Base-by-base conservation (phyloP, 2,329 filamentous ascomycete genomes). In the Diaporthe sp. region DNA sequence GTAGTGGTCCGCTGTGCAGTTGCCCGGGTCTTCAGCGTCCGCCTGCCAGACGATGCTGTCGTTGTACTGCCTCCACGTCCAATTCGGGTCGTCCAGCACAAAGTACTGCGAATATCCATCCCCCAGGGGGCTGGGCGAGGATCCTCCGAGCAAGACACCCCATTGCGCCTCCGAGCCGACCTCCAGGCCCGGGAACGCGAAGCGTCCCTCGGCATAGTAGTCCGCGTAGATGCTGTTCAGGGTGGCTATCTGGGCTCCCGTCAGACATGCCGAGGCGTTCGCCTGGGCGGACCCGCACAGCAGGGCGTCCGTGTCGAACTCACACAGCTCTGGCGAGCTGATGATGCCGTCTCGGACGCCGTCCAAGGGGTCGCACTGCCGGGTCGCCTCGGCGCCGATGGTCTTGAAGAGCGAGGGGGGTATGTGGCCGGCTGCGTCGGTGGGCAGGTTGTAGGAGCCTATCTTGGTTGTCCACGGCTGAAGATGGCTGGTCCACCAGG, bases 401-500 rank as follows among this genome's bases (percentile, higher is more conserved):
- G 82, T 75, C 0, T 82, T 75, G 78, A 89, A 87, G 25, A 86
- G 78, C 0, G 78, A 87, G 8, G 83, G 75, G 0, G 85, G 80
- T 51, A 90, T 86, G 76, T 87, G 85, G 61, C 84, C 81, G 6
- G 84, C 79, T 2, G 84, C 82, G 13, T 83, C 83, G 13, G 79
- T 81, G 1, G 86, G 87, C 15, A 87, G 81, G 76, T 88, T 89
- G 80, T 84, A 86, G n/a, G 85, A 79, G 17, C 83, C 86, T 3
- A 87, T 76, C 73, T 85, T 84, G 31, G 86, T 79, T 25, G 85
- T 84, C 78, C 79, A 83, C 25, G 78, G 77, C 76, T 80, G 79
- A 83, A 90, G 78, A 78, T 87, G 86, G 15, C 81, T 82, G 0
- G 84, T 86, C 75, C 80, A 80, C 82, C 78, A 88, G 39, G 77